Evolutionary conservation across 257 asterid species (phyloP).

Genomic region (Solanum medicagineum): DNA sequence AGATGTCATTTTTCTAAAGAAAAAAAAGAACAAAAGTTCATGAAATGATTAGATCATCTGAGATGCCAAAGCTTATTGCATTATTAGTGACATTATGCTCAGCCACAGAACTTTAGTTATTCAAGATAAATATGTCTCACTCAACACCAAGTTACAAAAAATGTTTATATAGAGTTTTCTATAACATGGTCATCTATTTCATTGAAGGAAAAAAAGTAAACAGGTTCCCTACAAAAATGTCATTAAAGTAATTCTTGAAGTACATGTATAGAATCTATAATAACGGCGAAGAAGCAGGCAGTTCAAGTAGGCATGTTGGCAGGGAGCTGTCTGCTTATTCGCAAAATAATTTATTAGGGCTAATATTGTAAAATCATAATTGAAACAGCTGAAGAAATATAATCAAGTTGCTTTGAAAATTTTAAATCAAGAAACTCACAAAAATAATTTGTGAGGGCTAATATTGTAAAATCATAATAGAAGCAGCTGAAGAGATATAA

Average conservation of each 20-base stretch:
- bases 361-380: too few relatives aligned
- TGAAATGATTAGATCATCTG: not conserved
- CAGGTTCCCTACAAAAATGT: not conserved
- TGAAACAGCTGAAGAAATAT: too few relatives aligned
- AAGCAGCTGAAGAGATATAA: too few relatives aligned
- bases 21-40: not conserved
- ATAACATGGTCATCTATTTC: not conserved
- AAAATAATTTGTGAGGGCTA: too few relatives aligned
- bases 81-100: not conserved
- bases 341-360: too few relatives aligned
- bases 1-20: not conserved
- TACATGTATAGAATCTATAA: not conserved
- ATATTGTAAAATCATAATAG: too few relatives aligned
- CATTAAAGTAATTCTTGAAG: not conserved
- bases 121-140: not conserved
- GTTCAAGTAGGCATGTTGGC: too few relatives aligned
- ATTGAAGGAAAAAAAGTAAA: not conserved
- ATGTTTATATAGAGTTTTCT: not conserved
- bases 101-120: not conserved
- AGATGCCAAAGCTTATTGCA: not conserved
- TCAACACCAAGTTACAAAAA: not conserved
- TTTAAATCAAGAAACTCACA: too few relatives aligned
- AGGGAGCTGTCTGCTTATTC: too few relatives aligned
- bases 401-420: too few relatives aligned
- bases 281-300: too few relatives aligned